These are phyloP conservation scores for Trametes maxima DNA, from an alignment of 768 basidiomycete genomes.

Conservation along the genomic window DNA sequence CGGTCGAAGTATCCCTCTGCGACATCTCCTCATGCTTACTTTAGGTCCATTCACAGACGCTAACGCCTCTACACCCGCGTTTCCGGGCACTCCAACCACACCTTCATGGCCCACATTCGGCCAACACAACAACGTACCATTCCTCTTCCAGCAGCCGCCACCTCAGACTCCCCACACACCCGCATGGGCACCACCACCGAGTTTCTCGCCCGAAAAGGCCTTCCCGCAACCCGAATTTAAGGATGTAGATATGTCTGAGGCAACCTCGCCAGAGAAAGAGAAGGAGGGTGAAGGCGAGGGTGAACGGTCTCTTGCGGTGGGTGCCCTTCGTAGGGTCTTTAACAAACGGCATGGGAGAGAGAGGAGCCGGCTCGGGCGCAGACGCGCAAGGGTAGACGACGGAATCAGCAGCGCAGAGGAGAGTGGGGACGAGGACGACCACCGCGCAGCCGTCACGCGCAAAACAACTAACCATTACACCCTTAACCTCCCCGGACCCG, in stretches of 20 bases:
- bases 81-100: conserved; percentile 39
- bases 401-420: conserved; percentile 41
- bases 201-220: conserved; percentile 57
- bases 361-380: conserved; percentile 24
- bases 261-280: conserved; percentile 15
- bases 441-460: conserved; percentile 44
- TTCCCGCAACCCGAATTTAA: conserved; percentile 60
- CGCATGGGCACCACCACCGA: conserved; percentile 68
- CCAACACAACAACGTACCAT: conserved; percentile 67
- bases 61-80: conserved; percentile 38
- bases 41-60: conserved; percentile 49
- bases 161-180: conserved; percentile 47
- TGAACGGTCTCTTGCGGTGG: conserved; percentile 58
- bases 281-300: conserved; percentile 38
- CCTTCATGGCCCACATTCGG: conserved; percentile 55
- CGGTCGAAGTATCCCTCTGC: neutral
- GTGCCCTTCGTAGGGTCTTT: conserved; percentile 67
- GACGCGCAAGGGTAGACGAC: conserved; percentile 18
- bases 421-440: conserved; percentile 51
- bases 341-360: conserved; percentile 54
- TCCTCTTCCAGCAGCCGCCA: conserved; percentile 64
- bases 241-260: conserved; percentile 78
- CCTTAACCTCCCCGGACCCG: conserved; percentile 71
- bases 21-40: conserved; percentile 31
- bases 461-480: conserved; percentile 82